phyloP scores from a whole-genome alignment of 2,329 filamentous ascomycete species.

The Penicillium sp. region DNA sequence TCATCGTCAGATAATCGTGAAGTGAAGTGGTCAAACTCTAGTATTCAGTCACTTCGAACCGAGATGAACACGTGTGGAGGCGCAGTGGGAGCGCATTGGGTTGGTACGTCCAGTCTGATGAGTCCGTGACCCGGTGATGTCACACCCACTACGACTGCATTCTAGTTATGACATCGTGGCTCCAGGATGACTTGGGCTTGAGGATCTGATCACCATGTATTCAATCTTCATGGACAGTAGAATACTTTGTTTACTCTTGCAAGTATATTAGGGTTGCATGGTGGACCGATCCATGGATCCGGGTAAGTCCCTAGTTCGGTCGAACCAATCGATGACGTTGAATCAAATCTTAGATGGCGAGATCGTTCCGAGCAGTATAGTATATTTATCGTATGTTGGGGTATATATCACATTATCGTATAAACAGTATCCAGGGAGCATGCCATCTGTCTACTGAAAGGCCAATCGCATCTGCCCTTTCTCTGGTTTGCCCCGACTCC shows the following conservation, averaged over 20 bases:
- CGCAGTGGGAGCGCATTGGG: background rate
- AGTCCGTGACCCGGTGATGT: constrained; percentile 31
- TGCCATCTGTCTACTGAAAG: constrained; percentile 27
- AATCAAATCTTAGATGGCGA: no score
- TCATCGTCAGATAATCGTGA: no score
- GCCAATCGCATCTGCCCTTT: constrained; percentile 35
- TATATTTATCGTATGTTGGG: background rate
- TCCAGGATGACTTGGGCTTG: no score
- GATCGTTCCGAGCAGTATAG: background rate
- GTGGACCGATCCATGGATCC: constrained; percentile 5
- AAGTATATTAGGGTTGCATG: background rate
- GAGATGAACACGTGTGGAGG: no score
- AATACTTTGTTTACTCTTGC: background rate
- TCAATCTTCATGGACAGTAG: background rate
- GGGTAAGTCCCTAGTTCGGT: background rate
- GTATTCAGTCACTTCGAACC: no score
- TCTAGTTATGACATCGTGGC: no score
- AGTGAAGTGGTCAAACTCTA: no score
- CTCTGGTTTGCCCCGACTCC: constrained; percentile 28
- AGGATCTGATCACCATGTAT: no score
- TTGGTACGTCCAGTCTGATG: constrained; percentile 1
- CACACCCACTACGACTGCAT: constrained; percentile 11
- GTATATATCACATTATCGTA: no score
- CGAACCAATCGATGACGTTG: constrained; percentile 9
- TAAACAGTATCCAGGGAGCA: no score